Percentiles rank a stretch among this genome's conserved stretches.
These are phyloP conservation scores for Solanum chacoense DNA, from an alignment of 305 asterid species.

Conservation along the genomic window DNA sequence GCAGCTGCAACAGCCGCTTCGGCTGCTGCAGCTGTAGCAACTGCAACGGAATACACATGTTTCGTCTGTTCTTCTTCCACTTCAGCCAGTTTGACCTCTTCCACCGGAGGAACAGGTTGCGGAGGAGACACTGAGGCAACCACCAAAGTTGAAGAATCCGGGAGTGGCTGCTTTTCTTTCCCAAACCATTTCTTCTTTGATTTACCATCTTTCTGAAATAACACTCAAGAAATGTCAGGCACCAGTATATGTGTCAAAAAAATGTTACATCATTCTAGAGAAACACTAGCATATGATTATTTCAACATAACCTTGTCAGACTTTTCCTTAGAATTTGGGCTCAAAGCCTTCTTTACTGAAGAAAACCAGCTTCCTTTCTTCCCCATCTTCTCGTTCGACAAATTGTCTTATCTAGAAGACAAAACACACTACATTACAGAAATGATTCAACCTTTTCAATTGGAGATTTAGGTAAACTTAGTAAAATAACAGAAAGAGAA, in stretches of 20 bases:
- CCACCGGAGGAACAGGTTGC: conserved; percentile 37
- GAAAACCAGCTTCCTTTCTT: conserved; percentile 89
- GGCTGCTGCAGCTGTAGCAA: conserved; percentile 64
- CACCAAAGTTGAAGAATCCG: conserved; percentile 31
- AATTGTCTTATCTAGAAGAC: conserved; percentile 10
- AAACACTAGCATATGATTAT: background rate
- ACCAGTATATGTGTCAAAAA: background rate
- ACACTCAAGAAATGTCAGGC: background rate
- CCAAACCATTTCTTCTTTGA: conserved; percentile 32
- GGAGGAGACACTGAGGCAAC: conserved; percentile 33
- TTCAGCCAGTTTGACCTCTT: conserved; percentile 46
- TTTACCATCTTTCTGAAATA: conserved; percentile 40
- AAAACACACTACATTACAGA: background rate
- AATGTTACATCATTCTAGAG: background rate
- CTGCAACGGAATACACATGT: conserved; percentile 65
- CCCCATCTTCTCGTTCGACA: conserved; percentile 56
- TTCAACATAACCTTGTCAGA: conserved; percentile 33
- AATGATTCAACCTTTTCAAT: background rate
- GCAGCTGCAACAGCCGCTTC: conserved; percentile 66
- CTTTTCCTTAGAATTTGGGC: conserved; percentile 56
- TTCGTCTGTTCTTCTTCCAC: conserved; percentile 51
- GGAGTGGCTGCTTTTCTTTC: conserved; percentile 37
- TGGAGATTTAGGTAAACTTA: background rate
- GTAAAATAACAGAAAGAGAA: background rate
- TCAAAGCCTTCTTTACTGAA: conserved; percentile 76